Evolutionary conservation across 345 rosid genomes (phyloP).

Genomic region (Cardamine occulta): DNA sequence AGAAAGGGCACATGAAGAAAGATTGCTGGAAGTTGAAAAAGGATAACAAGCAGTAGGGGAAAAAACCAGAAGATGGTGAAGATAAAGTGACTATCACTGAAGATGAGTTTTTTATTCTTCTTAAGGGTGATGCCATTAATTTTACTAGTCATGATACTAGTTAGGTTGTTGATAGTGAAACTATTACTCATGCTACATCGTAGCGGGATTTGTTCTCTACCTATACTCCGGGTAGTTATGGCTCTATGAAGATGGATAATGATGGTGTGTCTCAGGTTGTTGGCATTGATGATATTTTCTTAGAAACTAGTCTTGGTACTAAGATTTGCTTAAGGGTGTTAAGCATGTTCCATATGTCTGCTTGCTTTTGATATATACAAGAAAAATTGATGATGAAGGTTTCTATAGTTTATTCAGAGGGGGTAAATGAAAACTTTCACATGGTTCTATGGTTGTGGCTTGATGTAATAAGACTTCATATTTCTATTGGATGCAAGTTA

Average conservation of each 20-base stretch:
- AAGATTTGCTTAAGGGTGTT: not conserved
- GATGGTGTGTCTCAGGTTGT: not conserved
- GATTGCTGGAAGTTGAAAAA: not conserved
- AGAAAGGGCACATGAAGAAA: not conserved
- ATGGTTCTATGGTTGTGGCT: not conserved
- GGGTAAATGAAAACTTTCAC: not conserved
- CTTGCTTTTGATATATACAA: not conserved
- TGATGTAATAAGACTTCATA: not conserved
- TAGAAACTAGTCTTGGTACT: constrained; percentile 21
- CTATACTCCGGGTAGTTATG: not conserved
- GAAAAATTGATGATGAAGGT: constrained; percentile 8
- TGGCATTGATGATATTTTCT: constrained; percentile 17
- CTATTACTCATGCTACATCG: constrained; percentile 6
- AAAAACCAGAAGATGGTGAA: not conserved
- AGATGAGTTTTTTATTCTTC: not conserved
- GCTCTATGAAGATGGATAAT: not conserved
- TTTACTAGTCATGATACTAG: not conserved
- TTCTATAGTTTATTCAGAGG: not conserved
- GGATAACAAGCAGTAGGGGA: not conserved
- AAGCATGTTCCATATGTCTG: constrained; percentile 3
- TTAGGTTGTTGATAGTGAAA: constrained; percentile 3
- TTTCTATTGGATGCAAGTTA: not conserved
- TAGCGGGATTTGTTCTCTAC: not conserved
- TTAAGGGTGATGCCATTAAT: not conserved
- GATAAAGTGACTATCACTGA: not conserved